These are phyloP conservation scores for Globisporangium iwayamae DNA, from an alignment of 352 stramenopile species.

Conservation along the genomic window DNA sequence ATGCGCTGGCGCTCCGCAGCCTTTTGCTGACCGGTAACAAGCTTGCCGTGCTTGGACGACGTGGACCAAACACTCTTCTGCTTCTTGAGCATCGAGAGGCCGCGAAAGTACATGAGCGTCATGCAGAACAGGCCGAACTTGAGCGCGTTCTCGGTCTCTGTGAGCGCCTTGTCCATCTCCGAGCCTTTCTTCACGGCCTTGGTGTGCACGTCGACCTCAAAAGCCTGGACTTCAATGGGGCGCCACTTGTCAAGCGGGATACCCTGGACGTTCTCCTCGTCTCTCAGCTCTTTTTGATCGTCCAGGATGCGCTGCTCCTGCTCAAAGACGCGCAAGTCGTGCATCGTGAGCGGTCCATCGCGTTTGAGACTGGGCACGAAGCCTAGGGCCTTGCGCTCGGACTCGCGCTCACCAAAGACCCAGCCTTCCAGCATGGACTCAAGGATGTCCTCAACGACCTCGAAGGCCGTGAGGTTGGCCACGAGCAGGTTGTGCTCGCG, in stretches of 20 bases:
- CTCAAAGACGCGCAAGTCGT: conserved; percentile 62
- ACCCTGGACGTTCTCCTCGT: conserved; percentile 45
- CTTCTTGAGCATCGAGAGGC: conserved; percentile 82
- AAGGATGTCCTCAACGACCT: conserved; percentile 93
- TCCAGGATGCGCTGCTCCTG: conserved; percentile 43
- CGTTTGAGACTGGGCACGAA: conserved; percentile 86
- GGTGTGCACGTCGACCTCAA: conserved; percentile 39
- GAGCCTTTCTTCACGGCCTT: conserved; percentile 74
- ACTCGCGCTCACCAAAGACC: conserved; percentile 93
- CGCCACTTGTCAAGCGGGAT: conserved; percentile 67
- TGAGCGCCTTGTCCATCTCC: conserved; percentile 56
- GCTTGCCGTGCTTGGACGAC: conserved; percentile 18
- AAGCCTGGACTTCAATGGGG: conserved; percentile 65
- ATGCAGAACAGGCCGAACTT: conserved; percentile 95
- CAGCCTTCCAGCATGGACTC: conserved; percentile 96
- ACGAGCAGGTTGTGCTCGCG: conserved; percentile 88
- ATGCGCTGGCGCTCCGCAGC: conserved; percentile 44
- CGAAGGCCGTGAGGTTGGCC: conserved; percentile 72
- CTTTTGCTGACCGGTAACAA: conserved; percentile 14
- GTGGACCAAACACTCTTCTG: conserved; percentile 80
- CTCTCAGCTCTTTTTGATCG: conserved; percentile 23
- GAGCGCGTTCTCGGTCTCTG: conserved; percentile 91
- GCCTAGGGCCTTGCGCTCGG: conserved; percentile 54
- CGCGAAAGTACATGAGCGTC: conserved; percentile 96
- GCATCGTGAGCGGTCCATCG: conserved; percentile 66